Conservation (phyloP, 768 basidiomycete genomes). For the Suillus luteus region DNA sequence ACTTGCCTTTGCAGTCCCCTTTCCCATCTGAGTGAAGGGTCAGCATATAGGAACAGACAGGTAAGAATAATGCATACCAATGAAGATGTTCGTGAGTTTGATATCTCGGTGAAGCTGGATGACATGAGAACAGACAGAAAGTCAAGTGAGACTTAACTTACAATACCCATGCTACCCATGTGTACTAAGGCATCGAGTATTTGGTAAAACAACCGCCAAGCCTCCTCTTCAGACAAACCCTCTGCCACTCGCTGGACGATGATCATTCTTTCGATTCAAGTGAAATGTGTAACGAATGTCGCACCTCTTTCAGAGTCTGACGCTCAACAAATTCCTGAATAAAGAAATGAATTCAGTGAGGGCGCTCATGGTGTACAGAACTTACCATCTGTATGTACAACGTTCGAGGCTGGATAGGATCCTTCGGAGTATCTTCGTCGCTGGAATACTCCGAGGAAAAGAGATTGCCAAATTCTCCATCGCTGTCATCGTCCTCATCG, state of each 20-base stretch:
- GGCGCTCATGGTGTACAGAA: neutral
- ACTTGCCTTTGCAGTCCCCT: constrained; percentile 76
- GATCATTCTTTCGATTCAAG: neutral
- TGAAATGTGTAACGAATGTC: constrained; percentile 10
- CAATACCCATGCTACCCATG: constrained; percentile 87
- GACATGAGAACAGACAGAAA: constrained; percentile 6
- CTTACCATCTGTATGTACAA: constrained; percentile 94
- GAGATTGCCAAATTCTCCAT: constrained; percentile 40
- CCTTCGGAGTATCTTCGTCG: constrained; percentile 38
- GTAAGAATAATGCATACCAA: constrained; percentile 54
- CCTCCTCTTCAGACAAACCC: constrained; percentile 80
- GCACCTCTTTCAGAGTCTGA: constrained; percentile 85
- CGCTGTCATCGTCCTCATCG: constrained; percentile 34
- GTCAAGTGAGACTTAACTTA: constrained; percentile 37
- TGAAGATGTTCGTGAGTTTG: constrained; percentile 93
- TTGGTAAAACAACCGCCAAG: constrained; percentile 89
- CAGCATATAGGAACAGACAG: neutral
- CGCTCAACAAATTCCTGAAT: constrained; percentile 84
- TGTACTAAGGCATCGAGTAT: constrained; percentile 88
- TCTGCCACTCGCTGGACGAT: constrained; percentile 67
- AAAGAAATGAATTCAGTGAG: neutral
- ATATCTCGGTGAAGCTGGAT: constrained; percentile 78
- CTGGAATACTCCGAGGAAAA: constrained; percentile 33
- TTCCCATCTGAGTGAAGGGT: constrained; percentile 59
- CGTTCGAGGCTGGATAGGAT: constrained; percentile 47